Evolutionary conservation across 106 monocot genomes (phyloP).

Genomic region (Dactylorhiza incarnata): DNA sequence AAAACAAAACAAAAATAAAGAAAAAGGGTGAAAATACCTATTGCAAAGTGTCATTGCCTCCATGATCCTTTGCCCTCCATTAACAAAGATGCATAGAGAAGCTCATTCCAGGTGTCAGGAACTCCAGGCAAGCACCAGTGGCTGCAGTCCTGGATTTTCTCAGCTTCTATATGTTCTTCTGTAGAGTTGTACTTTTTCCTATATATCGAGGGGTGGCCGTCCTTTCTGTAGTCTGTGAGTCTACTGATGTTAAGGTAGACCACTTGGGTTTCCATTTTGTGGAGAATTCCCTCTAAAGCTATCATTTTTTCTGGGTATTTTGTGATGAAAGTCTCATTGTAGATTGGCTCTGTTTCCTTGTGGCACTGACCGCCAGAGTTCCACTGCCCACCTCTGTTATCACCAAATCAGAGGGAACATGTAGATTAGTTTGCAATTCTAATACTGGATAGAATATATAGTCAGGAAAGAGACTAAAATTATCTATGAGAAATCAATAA

Average conservation of each 20-base stretch:
- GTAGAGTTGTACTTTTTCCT: slow-evolving; percentile 27
- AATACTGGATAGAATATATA: too few species aligned
- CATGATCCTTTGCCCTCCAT: slow-evolving; percentile 6
- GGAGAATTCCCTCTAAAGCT: slow-evolving; percentile 40
- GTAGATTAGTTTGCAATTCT: not conserved
- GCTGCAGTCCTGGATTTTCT: slow-evolving; percentile 82
- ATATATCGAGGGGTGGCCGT: slow-evolving; percentile 81
- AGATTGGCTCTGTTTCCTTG: slow-evolving; percentile 79
- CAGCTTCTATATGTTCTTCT: slow-evolving; percentile 43
- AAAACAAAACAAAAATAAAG: too few species aligned
- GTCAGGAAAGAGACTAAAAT: too few species aligned
- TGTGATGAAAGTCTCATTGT: slow-evolving; percentile 38
- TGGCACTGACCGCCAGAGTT: slow-evolving; percentile 91
- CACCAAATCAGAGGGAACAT: not conserved
- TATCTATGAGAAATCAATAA: too few species aligned
- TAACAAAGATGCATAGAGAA: not conserved
- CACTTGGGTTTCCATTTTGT: slow-evolving; percentile 58
- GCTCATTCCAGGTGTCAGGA: slow-evolving; percentile 38
- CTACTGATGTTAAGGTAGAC: slow-evolving; percentile 78
- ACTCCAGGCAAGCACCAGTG: slow-evolving; percentile 98
- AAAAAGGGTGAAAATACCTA: not conserved
- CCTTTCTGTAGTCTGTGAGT: slow-evolving; percentile 83
- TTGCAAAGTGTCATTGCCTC: not conserved
- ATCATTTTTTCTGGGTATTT: slow-evolving; percentile 77
- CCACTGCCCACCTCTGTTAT: slow-evolving; percentile 75